phyloP scores from a whole-genome alignment of 2,329 filamentous ascomycete genomes.

The Aspergillus cejpii region DNA sequence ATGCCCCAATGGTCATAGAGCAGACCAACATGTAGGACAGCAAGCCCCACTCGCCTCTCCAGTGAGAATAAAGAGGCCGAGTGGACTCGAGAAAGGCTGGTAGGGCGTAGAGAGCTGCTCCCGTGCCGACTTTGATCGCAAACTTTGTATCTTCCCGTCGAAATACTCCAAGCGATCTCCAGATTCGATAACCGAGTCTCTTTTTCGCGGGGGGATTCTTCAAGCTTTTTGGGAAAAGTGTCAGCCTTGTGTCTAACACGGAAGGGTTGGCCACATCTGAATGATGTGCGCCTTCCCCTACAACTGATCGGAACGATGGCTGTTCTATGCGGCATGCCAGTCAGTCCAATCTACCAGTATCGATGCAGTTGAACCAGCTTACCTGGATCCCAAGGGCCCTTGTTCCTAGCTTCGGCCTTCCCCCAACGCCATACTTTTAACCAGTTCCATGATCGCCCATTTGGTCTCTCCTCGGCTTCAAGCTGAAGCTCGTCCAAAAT shows the following conservation, averaged over 20 bases:
- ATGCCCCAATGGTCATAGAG: slow-evolving; percentile 93
- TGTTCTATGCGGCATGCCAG: slow-evolving; percentile 11
- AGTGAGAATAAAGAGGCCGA: slow-evolving; percentile 72
- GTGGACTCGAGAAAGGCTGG: slow-evolving; percentile 78
- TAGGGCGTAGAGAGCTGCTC: slow-evolving; percentile 80
- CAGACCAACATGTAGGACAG: slow-evolving; percentile 97
- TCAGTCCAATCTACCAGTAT: not conserved
- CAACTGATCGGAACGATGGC: slow-evolving; percentile 7
- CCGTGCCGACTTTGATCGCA: slow-evolving; percentile 86
- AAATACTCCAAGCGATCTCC: slow-evolving; percentile 51
- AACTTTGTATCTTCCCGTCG: slow-evolving; percentile 65
- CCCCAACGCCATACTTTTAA: slow-evolving; percentile 63
- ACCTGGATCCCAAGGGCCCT: slow-evolving; percentile 25
- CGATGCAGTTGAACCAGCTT: slow-evolving; percentile 7
- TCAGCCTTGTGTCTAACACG: not conserved
- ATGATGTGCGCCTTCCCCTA: slow-evolving; percentile 1
- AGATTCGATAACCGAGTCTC: slow-evolving; percentile 45
- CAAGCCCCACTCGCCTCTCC: slow-evolving; percentile 94
- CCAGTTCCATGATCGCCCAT: slow-evolving; percentile 73
- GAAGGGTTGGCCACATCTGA: not conserved
- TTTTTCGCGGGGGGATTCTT: slow-evolving; percentile 16
- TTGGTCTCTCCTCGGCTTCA: slow-evolving; percentile 56
- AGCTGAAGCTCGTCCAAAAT: slow-evolving; percentile 77
- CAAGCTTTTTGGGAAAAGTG: not conserved
- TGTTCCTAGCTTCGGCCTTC: slow-evolving; percentile 7